phyloP scores from a whole-genome alignment of 768 basidiomycete species.

The Lactarius deliciosus region DNA sequence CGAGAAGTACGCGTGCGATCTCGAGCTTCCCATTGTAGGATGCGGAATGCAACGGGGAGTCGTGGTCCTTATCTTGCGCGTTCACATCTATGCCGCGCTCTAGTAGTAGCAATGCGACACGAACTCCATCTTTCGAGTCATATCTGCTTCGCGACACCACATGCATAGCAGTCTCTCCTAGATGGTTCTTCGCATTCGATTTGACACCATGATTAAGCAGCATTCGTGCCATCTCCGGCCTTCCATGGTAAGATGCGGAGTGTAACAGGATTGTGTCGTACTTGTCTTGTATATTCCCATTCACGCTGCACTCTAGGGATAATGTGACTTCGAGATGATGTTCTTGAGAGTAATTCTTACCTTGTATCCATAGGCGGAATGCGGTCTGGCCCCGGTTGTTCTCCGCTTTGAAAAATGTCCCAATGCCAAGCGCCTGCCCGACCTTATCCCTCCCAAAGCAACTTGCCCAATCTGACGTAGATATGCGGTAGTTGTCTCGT shows the following conservation, averaged over 20 bases:
- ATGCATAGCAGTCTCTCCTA: neutral
- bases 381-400: neutral
- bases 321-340: neutral
- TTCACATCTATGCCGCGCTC: neutral
- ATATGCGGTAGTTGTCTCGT: neutral
- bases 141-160: neutral
- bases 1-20: neutral
- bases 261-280: neutral
- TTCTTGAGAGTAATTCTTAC: neutral
- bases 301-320: neutral
- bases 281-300: neutral
- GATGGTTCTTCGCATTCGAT: no score
- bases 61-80: neutral
- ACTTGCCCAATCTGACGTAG: neutral
- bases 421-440: neutral
- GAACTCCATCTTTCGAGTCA: neutral
- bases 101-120: neutral
- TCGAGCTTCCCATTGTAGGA: neutral
- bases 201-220: no score
- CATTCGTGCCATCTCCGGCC: no score
- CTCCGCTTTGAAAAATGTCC: neutral
- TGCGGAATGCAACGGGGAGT: neutral
- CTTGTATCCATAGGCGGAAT: neutral
- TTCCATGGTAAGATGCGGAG: no score
- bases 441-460: neutral